phyloP scores from a whole-genome alignment of 768 basidiomycete species.

The Pleurotus tuber-regium region DNA sequence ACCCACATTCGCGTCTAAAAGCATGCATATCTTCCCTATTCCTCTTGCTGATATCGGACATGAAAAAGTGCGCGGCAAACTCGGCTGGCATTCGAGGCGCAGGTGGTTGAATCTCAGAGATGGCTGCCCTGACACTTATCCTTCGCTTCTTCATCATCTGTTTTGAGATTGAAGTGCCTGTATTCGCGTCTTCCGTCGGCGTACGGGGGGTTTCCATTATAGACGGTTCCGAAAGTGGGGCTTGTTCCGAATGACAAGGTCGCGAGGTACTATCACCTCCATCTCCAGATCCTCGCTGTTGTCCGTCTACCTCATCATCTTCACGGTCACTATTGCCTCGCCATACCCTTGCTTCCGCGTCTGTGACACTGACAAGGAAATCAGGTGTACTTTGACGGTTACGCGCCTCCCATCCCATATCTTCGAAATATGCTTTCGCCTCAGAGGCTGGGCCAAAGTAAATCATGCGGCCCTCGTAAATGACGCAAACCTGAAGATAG shows the following conservation, averaged over 20 bases:
- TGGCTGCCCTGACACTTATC: not conserved
- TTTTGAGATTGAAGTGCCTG: not conserved
- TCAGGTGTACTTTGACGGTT: constrained; percentile 64
- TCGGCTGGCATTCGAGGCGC: constrained; percentile 45
- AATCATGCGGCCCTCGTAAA: constrained; percentile 52
- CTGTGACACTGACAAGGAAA: constrained; percentile 54
- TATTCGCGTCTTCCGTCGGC: not conserved
- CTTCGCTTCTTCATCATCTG: not conserved
- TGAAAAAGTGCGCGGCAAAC: constrained; percentile 35
- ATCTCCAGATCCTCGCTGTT: not conserved
- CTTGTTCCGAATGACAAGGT: not conserved
- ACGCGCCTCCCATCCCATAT: constrained; percentile 58
- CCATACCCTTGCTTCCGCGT: constrained; percentile 28
- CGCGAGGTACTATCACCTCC: not conserved
- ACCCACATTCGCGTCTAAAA: constrained; percentile 44
- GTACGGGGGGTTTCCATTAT: not conserved
- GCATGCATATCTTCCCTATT: constrained; percentile 46
- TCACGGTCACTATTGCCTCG: not conserved
- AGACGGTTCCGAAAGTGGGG: too few species aligned
- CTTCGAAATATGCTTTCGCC: constrained; percentile 72
- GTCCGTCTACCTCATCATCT: not conserved
- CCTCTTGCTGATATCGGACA: constrained; percentile 27
- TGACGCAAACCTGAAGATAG: constrained; percentile 45
- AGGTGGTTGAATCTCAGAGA: not conserved
- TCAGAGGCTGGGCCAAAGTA: constrained; percentile 54